Base-by-base conservation (phyloP, 352 stramenopile genomes). In the Peronospora belbahrii region DNA sequence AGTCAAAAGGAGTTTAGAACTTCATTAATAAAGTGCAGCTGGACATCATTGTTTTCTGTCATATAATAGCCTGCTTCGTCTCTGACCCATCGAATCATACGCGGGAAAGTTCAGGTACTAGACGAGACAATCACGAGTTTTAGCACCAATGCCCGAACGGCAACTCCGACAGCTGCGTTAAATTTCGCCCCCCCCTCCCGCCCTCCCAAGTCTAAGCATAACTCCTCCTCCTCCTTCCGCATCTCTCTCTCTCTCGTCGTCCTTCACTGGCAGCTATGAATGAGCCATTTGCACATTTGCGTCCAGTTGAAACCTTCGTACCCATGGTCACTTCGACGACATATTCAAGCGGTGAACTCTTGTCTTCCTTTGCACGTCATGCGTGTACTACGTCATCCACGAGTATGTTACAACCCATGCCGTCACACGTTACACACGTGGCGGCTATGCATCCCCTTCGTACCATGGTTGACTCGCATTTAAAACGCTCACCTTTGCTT, bases 401-500 rank as follows among this genome's bases (percentile, higher is more conserved):
- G 2, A 32, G 24, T 9, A 34, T 63, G 44, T 28, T 60, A 36
- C 59, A 67, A 40, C 40, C 53, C 8, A 45, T 64, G 41, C 54
- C 56, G 19, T 31, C 33, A 2, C 54, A 48, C 17, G 24, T 50
- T 25, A 17, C 43, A 4, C 47, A 63, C 24, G 8, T 70, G 49
- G 8, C 67, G 49, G 27, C 50, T 31, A 49, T 65, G 42, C 24
- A 37, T 19, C 22, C 31, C 5, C 23, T 20, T 9, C 15, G 19
- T 33, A 22, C 23, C 14, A 41, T 61, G 39, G 23, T 36, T 4
- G 44, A 64, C 14, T 15, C 48, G 24, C 28, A 39, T 25, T 63
- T 68, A 27, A 77, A 78, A 55, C 70, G 70, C 33, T 81, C 70
- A 31, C 70, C 70, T 34, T 43, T 81, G 48, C 63, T 81, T 18